Conservation (phyloP, 1,139 yeast genomes). For the Suhomyces bolitotheri region DNA sequence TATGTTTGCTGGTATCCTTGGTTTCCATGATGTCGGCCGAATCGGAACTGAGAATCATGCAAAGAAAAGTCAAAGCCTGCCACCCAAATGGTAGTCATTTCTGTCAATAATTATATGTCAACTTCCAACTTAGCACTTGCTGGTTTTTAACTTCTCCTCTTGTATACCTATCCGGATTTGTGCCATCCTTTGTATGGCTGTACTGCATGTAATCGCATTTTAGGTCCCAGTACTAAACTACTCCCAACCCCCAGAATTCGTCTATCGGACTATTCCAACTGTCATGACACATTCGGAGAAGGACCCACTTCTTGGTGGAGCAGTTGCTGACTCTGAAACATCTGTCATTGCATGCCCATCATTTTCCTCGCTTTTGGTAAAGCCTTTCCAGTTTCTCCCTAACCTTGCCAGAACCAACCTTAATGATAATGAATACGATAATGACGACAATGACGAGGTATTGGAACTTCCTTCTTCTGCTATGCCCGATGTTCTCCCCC, state of each 20-base stretch:
- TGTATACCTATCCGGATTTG: too few relatives aligned
- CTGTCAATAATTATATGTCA: too few relatives aligned
- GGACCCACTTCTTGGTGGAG: constrained; percentile 23
- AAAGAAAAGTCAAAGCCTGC: too few relatives aligned
- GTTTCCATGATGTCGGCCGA: too few relatives aligned
- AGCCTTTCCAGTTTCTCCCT: constrained; percentile 30
- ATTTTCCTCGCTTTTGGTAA: constrained; percentile 24
- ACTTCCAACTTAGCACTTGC: too few relatives aligned
- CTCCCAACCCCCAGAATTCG: too few relatives aligned
- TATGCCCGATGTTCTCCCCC: constrained; percentile 12
- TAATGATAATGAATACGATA: constrained; percentile 15
- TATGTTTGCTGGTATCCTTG: too few relatives aligned
- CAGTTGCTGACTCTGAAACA: constrained; percentile 17
- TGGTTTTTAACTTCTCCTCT: too few relatives aligned
- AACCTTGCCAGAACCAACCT: constrained; percentile 11
- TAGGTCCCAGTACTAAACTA: too few relatives aligned
- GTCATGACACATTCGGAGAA: constrained; percentile 23
- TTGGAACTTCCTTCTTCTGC: constrained; percentile 27
- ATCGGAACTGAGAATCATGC: too few relatives aligned
- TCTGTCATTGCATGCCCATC: constrained; percentile 26
- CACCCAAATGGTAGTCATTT: too few relatives aligned
- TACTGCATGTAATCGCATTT: neutral
- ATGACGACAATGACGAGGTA: constrained; percentile 26
- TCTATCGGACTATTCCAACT: too few relatives aligned
- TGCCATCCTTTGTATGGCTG: neutral